A percentile compares a stretch with the other conserved stretches of the same genome.
These are phyloP conservation scores for Wickerhamia fluorescens DNA, from an alignment of 805 yeast genomes.

Conservation along the genomic window DNA sequence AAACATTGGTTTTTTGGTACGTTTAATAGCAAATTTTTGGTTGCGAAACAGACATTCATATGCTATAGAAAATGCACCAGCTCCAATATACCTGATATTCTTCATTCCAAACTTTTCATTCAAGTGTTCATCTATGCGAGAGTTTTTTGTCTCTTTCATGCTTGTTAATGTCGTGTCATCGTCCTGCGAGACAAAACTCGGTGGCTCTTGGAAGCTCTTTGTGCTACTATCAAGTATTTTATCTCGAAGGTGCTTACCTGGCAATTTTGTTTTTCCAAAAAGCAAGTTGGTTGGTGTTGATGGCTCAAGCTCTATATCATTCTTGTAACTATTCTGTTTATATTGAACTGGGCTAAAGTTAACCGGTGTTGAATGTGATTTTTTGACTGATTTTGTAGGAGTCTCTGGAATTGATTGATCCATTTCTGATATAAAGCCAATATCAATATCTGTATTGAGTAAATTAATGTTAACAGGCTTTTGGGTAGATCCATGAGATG, in stretches of 20 bases:
- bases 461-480: slow-evolving; percentile 4
- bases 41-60: slow-evolving; percentile 69
- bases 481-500: slow-evolving; percentile 10
- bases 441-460: slow-evolving; percentile 12
- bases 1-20: slow-evolving; percentile 60
- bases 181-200: neutral
- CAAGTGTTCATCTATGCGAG: slow-evolving; percentile 36
- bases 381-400: slow-evolving; percentile 29
- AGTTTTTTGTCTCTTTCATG: slow-evolving; percentile 1
- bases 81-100: slow-evolving; percentile 65
- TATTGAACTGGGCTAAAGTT: slow-evolving; percentile 18
- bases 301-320: neutral
- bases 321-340: slow-evolving; percentile 1
- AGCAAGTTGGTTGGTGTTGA: slow-evolving; percentile 4
- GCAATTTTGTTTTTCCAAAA: slow-evolving; percentile 3
- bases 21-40: slow-evolving; percentile 77
- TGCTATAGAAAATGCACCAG: slow-evolving; percentile 87
- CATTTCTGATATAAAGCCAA: slow-evolving; percentile 13
- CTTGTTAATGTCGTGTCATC: neutral
- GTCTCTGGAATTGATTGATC: slow-evolving; percentile 27
- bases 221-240: neutral
- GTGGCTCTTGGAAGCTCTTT: no score
- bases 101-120: slow-evolving; percentile 41
- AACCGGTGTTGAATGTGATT: slow-evolving; percentile 22
- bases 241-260: slow-evolving; percentile 5